Evolutionary conservation across 768 basidiomycete species (phyloP), one percentile per base, ranked within the genome.

Genomic region (Mycena belliarum): DNA sequence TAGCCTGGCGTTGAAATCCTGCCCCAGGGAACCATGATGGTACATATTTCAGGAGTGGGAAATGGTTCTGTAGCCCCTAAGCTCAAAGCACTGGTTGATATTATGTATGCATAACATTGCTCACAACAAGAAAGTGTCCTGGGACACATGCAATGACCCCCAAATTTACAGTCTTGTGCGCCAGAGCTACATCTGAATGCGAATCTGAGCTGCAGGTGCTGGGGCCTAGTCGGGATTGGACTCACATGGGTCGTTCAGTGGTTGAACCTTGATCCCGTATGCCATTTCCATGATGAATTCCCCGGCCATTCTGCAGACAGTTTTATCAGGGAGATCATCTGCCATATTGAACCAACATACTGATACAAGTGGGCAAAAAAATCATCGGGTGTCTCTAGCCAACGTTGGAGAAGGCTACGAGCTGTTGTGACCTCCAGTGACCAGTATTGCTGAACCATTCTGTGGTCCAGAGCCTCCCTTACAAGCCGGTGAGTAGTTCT

Each of bases 381-480:
- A 28, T 72, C 66, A n/a, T 71, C 69, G 7, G 73, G 71, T 10
- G 66, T 55, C 18, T 71, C 65, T 6, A 71, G 66, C 16, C 75
- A 55, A 15, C 66, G 63, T n/a, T 55, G 61, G 15, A 74, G 66
- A 15, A 77, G 63, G 14, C 62, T 38, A 43, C 67, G 69, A 3
- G 72, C 68, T 10, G 69, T 70, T 40, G 66, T 66, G 16, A 68
- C 26, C 53, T 69, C 62, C 24, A 60, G 60, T 16, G 68, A 60
- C 28, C 65, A 65, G 51, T 71, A 75, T 28, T 60, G 61, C 10
- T 53, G 49, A 7, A 63, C 62, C 2, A 69, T 68, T 16, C 57
- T 63, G 1, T 66, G 64, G 48, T 73, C 66, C 46, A 76, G 71
- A 42, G 72, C 65, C 38, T 70, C 64, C 25, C 71, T 70, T 56